Evolutionary conservation across 2,329 filamentous ascomycete genomes (phyloP), one percentile per base, ranked within the genome.

Genomic region (Zymoseptoria ardabiliae): DNA sequence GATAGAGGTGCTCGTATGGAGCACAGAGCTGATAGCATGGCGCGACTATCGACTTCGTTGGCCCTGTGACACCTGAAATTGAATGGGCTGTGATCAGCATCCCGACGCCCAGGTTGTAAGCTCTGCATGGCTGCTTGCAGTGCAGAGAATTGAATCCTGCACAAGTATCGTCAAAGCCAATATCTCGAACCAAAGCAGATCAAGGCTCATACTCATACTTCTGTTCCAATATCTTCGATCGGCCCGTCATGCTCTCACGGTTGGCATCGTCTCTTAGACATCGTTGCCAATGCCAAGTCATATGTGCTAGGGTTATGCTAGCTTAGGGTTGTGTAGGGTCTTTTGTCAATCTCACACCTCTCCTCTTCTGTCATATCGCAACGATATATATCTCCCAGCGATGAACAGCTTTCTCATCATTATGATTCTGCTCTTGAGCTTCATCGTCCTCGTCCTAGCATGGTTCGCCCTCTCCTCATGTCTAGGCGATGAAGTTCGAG

Each of bases 401-500:
- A 68, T 68, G 65, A 65, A 61, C 54, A 53, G 35, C 23, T 63
- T 70, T 52, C 11, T 63, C 22, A 9, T 67, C 25, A 51, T 69
- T 25, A n/a, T 68, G 3, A 53, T 68, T 6, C 23, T 68, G 21
- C 61, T 71, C 2, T 21, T 62, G 11, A 56, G 56, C 58, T 68
- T 71, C 58, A 23, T 66, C 11, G 53, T 68, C n/a, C 57, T 70
- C 5, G 23, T 68, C 2, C 63, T 72, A 10, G 81, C 71, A 48
- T 82, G 79, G 66, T 77, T 84, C 50, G 79, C 77, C 48, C 70
- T 83, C 45, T 83, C 81, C 2, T 82, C 80, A 8, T 84, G 80
- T 63, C 72, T 84, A 50, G 82, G 82, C 22, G 78, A 81, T 63
- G 73, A 76, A 35, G 76, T 84, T 63, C 79, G 80, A 54, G 76